Evolutionary conservation across 306 rosid genomes (phyloP).

Genomic region (Arachis hypogaea): DNA sequence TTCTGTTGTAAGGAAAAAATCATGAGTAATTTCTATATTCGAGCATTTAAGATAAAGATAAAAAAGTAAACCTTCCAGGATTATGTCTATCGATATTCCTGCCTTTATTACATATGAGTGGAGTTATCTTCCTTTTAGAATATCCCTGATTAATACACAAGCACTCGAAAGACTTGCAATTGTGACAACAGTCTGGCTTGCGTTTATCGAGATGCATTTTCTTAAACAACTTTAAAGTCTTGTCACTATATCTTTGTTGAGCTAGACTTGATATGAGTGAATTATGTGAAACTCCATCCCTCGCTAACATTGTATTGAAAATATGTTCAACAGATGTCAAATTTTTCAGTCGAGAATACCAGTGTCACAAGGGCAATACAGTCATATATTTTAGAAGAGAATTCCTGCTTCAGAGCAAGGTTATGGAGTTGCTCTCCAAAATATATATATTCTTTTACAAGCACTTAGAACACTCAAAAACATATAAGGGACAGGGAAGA

Average conservation of each 20-base stretch:
- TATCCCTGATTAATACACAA: constrained; percentile 66
- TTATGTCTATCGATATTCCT: constrained; percentile 75
- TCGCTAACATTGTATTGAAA: constrained; percentile 57
- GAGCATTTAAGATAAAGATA: constrained; percentile 91
- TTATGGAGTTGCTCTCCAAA: constrained; percentile 79
- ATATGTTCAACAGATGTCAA: constrained; percentile 61
- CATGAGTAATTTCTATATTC: constrained; percentile 62
- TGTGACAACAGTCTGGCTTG: constrained; percentile 76
- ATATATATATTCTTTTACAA: constrained; percentile 57
- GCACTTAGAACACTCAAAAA: constrained; percentile 83
- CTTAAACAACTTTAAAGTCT: constrained; percentile 65
- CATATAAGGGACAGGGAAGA: constrained; percentile 70
- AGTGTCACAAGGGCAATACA: constrained; percentile 86
- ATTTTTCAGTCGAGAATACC: constrained; percentile 64
- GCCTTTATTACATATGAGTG: constrained; percentile 78
- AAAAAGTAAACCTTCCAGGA: constrained; percentile 84
- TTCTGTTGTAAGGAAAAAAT: constrained; percentile 72
- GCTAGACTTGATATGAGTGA: constrained; percentile 86
- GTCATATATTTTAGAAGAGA: constrained; percentile 70
- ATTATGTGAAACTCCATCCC: constrained; percentile 84
- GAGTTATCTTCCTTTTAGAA: constrained; percentile 66
- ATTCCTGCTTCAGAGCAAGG: constrained; percentile 74
- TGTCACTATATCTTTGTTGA: constrained; percentile 65
- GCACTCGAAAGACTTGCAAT: constrained; percentile 84
- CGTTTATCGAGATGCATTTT: constrained; percentile 67